These are phyloP conservation scores for Colletotrichum tropicale DNA, from an alignment of 2,329 filamentous ascomycete species.

Conservation along the genomic window DNA sequence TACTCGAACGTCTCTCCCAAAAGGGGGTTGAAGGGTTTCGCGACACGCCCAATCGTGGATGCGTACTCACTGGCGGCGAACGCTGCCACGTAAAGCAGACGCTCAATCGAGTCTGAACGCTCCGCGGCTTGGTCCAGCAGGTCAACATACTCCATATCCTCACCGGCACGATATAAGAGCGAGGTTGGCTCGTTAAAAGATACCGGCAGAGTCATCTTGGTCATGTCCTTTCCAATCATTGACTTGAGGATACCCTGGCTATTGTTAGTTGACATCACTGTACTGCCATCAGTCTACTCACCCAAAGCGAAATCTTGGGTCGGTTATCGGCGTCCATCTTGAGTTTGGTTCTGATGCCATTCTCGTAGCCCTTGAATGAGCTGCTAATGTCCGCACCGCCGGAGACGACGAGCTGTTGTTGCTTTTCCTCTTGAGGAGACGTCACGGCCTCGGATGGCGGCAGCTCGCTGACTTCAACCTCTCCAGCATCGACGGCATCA, in stretches of 20 bases:
- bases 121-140: constrained; percentile 89
- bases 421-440: constrained; percentile 42
- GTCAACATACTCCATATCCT: constrained; percentile 98
- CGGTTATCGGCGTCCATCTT: constrained; percentile 92
- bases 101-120: constrained; percentile 84
- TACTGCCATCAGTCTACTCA: constrained; percentile 50
- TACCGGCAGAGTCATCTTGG: constrained; percentile 97
- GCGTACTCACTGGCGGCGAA: constrained; percentile 98
- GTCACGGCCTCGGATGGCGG: constrained; percentile 37
- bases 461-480: constrained; percentile 80
- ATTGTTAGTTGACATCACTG: constrained; percentile 24
- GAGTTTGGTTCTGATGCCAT: constrained; percentile 77
- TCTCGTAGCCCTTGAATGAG: constrained; percentile 90
- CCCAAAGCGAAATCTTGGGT: constrained; percentile 95
- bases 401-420: constrained; percentile 50
- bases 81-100: constrained; percentile 91
- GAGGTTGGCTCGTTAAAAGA: constrained; percentile 99
- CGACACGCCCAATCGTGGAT: constrained; percentile 93
- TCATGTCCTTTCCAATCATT: constrained; percentile 99
- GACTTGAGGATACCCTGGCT: constrained; percentile 90
- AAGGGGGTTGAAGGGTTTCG: constrained; percentile 97
- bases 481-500: constrained; percentile 92
- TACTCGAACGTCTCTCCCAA: constrained; percentile 98
- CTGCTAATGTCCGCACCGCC: constrained; percentile 69
- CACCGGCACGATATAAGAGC: constrained; percentile 88